Percentiles rank a stretch among this genome's conserved stretches.
These are phyloP conservation scores for Rugosomyces carneus DNA, from an alignment of 1,284 basidiomycete genomes.

Conservation along the genomic window DNA sequence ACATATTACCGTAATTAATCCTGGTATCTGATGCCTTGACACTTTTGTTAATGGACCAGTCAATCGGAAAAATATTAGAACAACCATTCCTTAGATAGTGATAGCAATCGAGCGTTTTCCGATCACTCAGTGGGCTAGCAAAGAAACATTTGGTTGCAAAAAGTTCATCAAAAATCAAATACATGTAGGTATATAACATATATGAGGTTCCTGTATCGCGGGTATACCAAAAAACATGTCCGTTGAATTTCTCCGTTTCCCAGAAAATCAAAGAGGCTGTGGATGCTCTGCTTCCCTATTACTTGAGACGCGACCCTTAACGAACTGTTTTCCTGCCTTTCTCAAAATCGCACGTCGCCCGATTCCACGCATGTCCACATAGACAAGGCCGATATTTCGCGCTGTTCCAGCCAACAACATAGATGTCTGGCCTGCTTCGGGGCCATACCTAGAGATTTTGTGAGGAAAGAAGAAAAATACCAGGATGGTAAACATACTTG, in stretches of 20 bases:
- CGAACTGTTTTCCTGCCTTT: conserved; percentile 48
- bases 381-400: conserved; percentile 69
- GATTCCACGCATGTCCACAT: conserved; percentile 69
- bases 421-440: conserved; percentile 55
- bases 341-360: conserved; percentile 65
- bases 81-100: no score
- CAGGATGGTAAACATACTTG: conserved; percentile 34
- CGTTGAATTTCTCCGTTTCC: not conserved
- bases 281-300: conserved; percentile 1
- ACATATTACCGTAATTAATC: no score
- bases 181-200: no score
- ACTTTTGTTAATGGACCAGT: no score
- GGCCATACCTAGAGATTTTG: conserved; percentile 46
- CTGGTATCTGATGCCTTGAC: no score
- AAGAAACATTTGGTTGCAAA: no score
- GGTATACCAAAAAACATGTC: not conserved
- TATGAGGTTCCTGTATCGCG: no score
- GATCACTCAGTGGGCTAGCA: no score
- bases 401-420: conserved; percentile 54
- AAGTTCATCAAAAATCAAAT: no score
- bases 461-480: conserved; percentile 1
- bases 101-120: no score
- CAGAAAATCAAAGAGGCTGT: no score
- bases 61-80: no score
- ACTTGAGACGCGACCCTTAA: conserved; percentile 29